These are phyloP conservation scores for Dentipellis sp. DNA, from an alignment of 768 basidiomycete species.

Conservation along the genomic window DNA sequence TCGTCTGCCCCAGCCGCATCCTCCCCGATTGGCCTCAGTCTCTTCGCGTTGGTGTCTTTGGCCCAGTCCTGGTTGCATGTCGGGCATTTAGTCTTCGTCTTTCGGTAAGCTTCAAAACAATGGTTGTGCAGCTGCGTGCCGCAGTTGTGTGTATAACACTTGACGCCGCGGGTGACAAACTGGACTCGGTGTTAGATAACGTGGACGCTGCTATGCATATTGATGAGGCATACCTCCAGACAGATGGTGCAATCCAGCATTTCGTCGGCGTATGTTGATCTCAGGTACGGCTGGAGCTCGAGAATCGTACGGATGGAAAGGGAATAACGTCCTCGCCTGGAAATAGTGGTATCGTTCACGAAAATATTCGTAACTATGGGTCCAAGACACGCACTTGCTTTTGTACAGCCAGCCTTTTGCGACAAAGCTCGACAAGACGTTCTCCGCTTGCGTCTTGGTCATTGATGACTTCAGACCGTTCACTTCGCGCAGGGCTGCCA, in stretches of 20 bases:
- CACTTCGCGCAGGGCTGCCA: slow-evolving; percentile 69
- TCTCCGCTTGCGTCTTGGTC: slow-evolving; percentile 68
- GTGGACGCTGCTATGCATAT: neutral
- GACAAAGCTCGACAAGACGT: slow-evolving; percentile 68
- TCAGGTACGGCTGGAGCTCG: slow-evolving; percentile 69
- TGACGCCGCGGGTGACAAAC: slow-evolving; percentile 62
- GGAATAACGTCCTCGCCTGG: slow-evolving; percentile 54
- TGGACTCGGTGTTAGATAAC: slow-evolving; percentile 18
- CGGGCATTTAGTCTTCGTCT: slow-evolving; percentile 40
- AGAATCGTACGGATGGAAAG: slow-evolving; percentile 66
- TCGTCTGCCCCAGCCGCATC: slow-evolving; percentile 18
- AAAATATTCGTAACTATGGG: neutral
- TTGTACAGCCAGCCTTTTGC: slow-evolving; percentile 73
- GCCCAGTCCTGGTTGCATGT: slow-evolving; percentile 56
- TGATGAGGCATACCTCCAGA: slow-evolving; percentile 40
- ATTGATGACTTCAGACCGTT: slow-evolving; percentile 44
- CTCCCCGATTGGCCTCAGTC: slow-evolving; percentile 57
- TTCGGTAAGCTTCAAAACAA: slow-evolving; percentile 48
- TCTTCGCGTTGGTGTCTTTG: slow-evolving; percentile 31
- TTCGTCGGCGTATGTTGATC: slow-evolving; percentile 63
- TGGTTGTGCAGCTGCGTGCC: slow-evolving; percentile 53
- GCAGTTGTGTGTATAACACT: slow-evolving; percentile 56
- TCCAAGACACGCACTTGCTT: slow-evolving; percentile 47
- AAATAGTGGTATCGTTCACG: neutral
- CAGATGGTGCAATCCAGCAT: slow-evolving; percentile 68